A percentile compares a stretch with the other conserved stretches of the same genome.
Evolutionary conservation across 345 rosid species (phyloP).

Genomic region (Aethionema arabicum): DNA sequence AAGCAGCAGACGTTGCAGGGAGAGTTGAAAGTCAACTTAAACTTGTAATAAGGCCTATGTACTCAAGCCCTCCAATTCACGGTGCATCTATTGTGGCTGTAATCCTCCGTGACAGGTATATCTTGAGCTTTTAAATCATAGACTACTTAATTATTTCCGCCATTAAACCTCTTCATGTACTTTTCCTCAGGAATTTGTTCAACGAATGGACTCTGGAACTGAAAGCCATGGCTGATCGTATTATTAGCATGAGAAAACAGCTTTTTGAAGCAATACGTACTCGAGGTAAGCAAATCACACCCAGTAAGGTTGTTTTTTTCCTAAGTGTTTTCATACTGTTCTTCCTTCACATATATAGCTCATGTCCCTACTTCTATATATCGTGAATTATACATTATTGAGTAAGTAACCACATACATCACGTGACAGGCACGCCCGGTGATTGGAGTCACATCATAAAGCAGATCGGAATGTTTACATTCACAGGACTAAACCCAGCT

Average conservation of each 20-base stretch:
- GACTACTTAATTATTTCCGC: neutral
- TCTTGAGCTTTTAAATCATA: neutral
- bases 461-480: conserved; percentile 84
- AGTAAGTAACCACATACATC: neutral
- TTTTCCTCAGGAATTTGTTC: conserved; percentile 47
- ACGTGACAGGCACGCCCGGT: conserved; percentile 59
- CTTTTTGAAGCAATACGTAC: conserved; percentile 61
- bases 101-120: conserved; percentile 64
- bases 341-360: no score
- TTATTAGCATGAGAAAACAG: conserved; percentile 71
- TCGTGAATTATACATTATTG: neutral
- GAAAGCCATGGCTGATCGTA: conserved; percentile 84
- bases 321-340: no score
- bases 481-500: conserved; percentile 61
- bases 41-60: conserved; percentile 89
- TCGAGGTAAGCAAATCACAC: conserved; percentile 42
- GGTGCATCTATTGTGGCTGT: conserved; percentile 85
- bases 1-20: conserved; percentile 72
- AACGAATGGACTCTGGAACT: conserved; percentile 76
- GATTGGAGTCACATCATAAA: conserved; percentile 78
- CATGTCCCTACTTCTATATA: no score
- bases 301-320: no score
- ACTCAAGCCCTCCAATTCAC: conserved; percentile 86
- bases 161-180: conserved; percentile 5
- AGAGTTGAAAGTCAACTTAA: conserved; percentile 85